phyloP scores from a whole-genome alignment of 164 flowering plant genomes.

The Platanus orientalis region DNA sequence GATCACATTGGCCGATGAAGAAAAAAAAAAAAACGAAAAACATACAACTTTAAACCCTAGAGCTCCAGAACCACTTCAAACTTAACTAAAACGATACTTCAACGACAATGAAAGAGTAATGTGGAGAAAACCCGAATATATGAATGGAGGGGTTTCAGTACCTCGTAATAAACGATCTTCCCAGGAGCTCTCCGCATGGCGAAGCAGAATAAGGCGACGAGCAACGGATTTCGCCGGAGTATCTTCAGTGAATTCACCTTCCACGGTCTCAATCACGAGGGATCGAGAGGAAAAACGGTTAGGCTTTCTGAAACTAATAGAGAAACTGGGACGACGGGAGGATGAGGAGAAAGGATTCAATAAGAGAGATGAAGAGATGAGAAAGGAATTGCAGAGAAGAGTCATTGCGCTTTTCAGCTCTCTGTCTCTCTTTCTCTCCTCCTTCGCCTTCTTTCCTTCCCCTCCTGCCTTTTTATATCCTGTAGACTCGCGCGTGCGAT shows the following conservation, averaged over 20 bases:
- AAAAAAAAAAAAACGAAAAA: not conserved
- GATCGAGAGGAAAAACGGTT: conserved; percentile 13
- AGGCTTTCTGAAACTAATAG: conserved; percentile 15
- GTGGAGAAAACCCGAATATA: not conserved
- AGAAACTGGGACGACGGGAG: not conserved
- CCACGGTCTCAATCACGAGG: conserved; percentile 18
- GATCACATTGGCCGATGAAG: too few species aligned
- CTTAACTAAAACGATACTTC: too few species aligned
- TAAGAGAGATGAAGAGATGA: conserved; percentile 1
- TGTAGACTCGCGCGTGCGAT: too few species aligned
- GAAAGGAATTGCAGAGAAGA: conserved; percentile 6
- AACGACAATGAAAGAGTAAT: not conserved
- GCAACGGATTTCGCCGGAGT: conserved; percentile 17
- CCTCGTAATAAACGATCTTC: conserved; percentile 54
- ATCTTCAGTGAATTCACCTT: conserved; percentile 19
- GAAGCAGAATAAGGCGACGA: conserved; percentile 79
- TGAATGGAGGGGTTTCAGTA: not conserved
- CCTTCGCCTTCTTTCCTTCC: too few species aligned
- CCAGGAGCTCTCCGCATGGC: conserved; percentile 77
- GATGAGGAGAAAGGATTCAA: not conserved
- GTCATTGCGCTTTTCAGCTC: conserved; percentile 7
- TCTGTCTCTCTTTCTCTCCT: too few species aligned
- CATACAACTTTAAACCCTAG: too few species aligned
- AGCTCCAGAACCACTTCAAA: not conserved
- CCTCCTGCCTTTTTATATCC: too few species aligned